Evolutionary conservation across 163 green algal species (phyloP), one percentile per base, ranked within the genome.

Genomic region (Chlamydomonas reinhardtii): DNA sequence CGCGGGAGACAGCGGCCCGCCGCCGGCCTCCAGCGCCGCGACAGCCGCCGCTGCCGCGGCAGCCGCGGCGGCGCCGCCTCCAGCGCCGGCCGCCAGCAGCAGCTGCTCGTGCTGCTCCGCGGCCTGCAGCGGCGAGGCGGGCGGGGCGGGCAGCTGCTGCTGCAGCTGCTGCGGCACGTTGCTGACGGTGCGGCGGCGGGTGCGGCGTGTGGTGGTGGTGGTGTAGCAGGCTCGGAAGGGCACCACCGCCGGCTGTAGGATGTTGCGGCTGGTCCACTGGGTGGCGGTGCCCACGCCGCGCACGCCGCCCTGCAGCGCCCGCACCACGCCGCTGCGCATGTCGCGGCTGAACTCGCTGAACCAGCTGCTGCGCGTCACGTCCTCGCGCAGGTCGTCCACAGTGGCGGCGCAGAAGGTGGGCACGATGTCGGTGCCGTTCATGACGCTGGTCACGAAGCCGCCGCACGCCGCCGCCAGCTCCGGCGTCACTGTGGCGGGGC

Each of bases 401-500:
- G 93, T 89, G 2, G 91, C 95, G 85, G 83, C 74, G 59, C 73
- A 92, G 37, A 98, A 94, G 34, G 93, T 96, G 39, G 95, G 95
- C 82, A 98, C 94, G 29, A 98, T 92, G 89, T 98, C 96, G 9
- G 92, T 91, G 34, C 89, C 90, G 85, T 98, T 95, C 37, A 98
- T 88, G 39, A 98, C 66, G 43, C 89, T 95, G 17, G 96, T 98
- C 31, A 98, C 96, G 86, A 96, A 98, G 20, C 43, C 69, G 4
- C 54, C 74, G 88, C 95, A 98, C 34, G 88, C 92, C 8, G 85
- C 72, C 6, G 95, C 95, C 43, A 98, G 93, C 86, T 98, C 93
- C 81, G 96, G 74, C 4, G 96, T 98, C 92, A 98, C 96, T 88
- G 93, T 96, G 11, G 93, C 93, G 27, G 96, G 96, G 92, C 95